Conservation (phyloP, 495 filamentous ascomycete species). For the Talaromyces borbonicus region DNA sequence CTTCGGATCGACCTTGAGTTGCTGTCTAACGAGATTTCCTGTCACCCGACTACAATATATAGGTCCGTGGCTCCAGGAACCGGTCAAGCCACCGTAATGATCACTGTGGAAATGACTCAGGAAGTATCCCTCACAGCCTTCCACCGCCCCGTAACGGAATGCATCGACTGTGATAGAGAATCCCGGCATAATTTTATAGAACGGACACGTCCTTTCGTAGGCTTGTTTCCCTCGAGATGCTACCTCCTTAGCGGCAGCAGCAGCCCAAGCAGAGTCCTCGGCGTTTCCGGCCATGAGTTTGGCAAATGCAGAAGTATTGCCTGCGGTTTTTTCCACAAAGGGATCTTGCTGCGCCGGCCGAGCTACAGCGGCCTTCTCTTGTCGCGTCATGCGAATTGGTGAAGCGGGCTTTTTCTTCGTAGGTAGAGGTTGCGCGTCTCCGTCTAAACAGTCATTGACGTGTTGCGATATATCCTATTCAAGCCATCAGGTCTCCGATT, state of each 20-base stretch:
- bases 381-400: constrained; percentile 34
- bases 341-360: constrained; percentile 71
- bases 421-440: constrained; percentile 49
- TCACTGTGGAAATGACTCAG: constrained; percentile 97
- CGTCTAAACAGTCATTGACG: constrained; percentile 91
- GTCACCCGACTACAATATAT: constrained; percentile 96
- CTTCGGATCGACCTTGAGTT: constrained; percentile 76
- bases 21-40: constrained; percentile 75
- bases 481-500: constrained; percentile 10
- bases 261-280: constrained; percentile 84
- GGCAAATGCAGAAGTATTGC: constrained; percentile 61
- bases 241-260: constrained; percentile 68
- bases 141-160: constrained; percentile 87
- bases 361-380: constrained; percentile 57
- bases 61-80: constrained; percentile 83
- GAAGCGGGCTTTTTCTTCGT: constrained; percentile 11
- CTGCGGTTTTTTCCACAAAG: constrained; percentile 40
- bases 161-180: constrained; percentile 92
- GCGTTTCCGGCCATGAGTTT: constrained; percentile 86
- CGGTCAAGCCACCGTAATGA: constrained; percentile 86
- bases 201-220: constrained; percentile 84
- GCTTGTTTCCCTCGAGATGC: constrained; percentile 79
- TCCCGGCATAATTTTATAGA: constrained; percentile 94
- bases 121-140: constrained; percentile 91
- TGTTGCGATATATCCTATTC: constrained; percentile 51